Percentiles rank a stretch among this genome's conserved stretches.
phyloP scores from a whole-genome alignment of 2,329 filamentous ascomycete species.

The Stemphylium lycopersici region DNA sequence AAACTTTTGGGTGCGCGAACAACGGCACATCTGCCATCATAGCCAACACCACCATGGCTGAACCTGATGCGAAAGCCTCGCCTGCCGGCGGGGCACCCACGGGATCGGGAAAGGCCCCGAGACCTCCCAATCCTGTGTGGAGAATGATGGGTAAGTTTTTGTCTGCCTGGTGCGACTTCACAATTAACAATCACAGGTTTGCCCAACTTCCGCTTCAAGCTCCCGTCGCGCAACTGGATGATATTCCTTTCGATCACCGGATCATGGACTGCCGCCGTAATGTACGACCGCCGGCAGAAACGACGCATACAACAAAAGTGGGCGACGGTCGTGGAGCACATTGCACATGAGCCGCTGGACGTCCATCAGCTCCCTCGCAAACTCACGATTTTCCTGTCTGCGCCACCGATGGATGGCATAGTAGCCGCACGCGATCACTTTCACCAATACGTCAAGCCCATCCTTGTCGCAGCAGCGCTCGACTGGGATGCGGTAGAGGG shows the following conservation, averaged over 20 bases:
- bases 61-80: constrained; percentile 38
- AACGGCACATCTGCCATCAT: constrained; percentile 17
- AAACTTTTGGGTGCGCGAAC: constrained; percentile 34
- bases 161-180: constrained; percentile 1
- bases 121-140: constrained; percentile 47
- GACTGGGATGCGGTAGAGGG: constrained; percentile 98
- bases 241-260: constrained; percentile 87
- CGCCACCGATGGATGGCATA: constrained; percentile 85
- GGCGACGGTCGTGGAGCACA: constrained; percentile 81
- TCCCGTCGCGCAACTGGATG: constrained; percentile 96
- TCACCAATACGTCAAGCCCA: constrained; percentile 92
- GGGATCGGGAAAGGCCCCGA: constrained; percentile 34
- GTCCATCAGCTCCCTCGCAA: constrained; percentile 78
- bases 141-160: constrained; percentile 47
- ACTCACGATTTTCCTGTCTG: constrained; percentile 83
- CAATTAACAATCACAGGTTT: constrained; percentile 63
- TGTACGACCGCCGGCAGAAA: constrained; percentile 94
- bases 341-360: constrained; percentile 77
- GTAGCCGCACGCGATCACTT: constrained; percentile 91
- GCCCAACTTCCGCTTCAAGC: constrained; percentile 78
- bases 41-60: constrained; percentile 38
- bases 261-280: constrained; percentile 77
- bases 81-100: constrained; percentile 28
- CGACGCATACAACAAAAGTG: constrained; percentile 84
- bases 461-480: constrained; percentile 84